Evolutionary conservation across 1,139 yeast genomes (phyloP), one percentile per base, ranked within the genome.

Genomic region (Debaryomyces fabryi): DNA sequence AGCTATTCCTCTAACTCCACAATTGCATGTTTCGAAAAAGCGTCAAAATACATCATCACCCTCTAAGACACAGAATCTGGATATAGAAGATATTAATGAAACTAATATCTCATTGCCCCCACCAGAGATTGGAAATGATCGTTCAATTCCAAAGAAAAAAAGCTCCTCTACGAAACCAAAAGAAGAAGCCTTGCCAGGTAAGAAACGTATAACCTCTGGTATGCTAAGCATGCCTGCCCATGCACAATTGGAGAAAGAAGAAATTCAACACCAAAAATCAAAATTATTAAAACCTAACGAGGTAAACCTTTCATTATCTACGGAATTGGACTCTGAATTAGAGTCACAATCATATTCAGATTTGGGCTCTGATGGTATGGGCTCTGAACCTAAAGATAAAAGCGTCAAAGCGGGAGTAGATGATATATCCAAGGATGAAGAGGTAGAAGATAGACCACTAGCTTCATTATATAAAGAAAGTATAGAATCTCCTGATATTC

Each of bases 171-270:
- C 56, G 2, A 46, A 48, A 13, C 45, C 55, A 6, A 39, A 55
- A n/a, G 55, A 47, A 3, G 50, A 45, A 7, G 50, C 54, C 2
- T 50, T 43, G 5, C 49, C 57, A 6, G 52, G 50, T 9, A 46
- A 41, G 37, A 66, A 66, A 46, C 72, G 89, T 58, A 83, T 85
- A 40, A 82, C 88, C 1, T 83, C 88, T 0, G 91, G 91, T 1
- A 85, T 84, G 88, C 67, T 86, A 43, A 60, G 58, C 44, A 58
- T 68, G 33, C 78, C 78, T 0, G 60, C 60, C 15, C 65, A 60
- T 46, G 54, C 66, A 2, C 59, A 59, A 45, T 48, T 63, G 33
- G 65, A 63, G 21, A 56, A 56, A n/a, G 57, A 55, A 25, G 62
- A 59, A 25, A 60, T 48, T 39, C 18, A 7, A n/a, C 39, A 34